Conservation (phyloP, 2,329 filamentous ascomycete species). For the Pseudopithomyces maydicus region DNA sequence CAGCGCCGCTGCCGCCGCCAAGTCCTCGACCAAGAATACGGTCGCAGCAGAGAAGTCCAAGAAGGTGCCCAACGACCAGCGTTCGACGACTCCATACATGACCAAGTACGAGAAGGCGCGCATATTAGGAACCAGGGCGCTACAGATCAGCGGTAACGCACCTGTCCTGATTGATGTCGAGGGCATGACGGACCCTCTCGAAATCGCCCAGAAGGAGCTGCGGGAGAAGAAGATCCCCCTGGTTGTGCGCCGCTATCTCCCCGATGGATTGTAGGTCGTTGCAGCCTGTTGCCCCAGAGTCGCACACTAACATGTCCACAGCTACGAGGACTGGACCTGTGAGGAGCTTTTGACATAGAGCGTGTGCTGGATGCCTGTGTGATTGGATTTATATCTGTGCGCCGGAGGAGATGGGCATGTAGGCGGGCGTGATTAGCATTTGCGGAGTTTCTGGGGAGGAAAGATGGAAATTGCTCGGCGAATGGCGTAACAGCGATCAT, state of each 20-base stretch:
- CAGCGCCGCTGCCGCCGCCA: constrained; percentile 52
- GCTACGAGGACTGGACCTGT: constrained; percentile 99
- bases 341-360: constrained; percentile 74
- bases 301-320: constrained; percentile 46
- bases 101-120: constrained; percentile 98
- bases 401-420: too few relatives aligned
- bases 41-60: constrained; percentile 70
- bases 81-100: constrained; percentile 96
- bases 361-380: not conserved
- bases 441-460: constrained; percentile 38
- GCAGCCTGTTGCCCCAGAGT: not conserved
- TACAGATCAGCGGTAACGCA: constrained; percentile 99
- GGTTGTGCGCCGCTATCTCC: constrained; percentile 92
- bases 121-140: constrained; percentile 87
- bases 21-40: constrained; percentile 55
- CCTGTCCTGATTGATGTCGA: constrained; percentile 95
- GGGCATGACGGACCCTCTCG: constrained; percentile 94
- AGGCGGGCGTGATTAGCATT: constrained; percentile 30
- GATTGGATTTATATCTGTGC: too few relatives aligned
- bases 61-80: constrained; percentile 86
- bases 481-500: constrained; percentile 37
- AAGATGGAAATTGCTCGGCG: constrained; percentile 38
- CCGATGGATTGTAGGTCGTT: constrained; percentile 84
- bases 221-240: constrained; percentile 98
- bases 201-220: constrained; percentile 97